A percentile compares a stretch with the other conserved stretches of the same genome.
Evolutionary conservation across 116 monocot species (phyloP).

Genomic region (Cymodocea nodosa): DNA sequence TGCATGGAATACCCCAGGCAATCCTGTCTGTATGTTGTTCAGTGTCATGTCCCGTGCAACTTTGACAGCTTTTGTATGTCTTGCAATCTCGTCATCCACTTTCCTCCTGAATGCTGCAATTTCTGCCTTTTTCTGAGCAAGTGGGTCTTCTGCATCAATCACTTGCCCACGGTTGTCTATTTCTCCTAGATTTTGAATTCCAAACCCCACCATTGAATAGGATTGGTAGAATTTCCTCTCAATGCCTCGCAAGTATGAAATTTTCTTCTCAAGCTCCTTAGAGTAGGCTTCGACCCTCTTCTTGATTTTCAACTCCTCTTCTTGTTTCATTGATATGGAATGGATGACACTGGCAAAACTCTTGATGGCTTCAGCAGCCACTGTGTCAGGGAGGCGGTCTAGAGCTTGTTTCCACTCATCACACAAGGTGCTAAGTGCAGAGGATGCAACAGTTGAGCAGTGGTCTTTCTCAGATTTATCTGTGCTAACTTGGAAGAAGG

Average conservation of each 20-base stretch:
- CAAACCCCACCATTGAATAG: conserved; percentile 71
- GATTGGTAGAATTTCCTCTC: conserved; percentile 95
- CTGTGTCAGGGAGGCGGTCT: conserved; percentile 79
- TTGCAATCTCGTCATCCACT: conserved; percentile 76
- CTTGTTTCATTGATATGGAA: conserved; percentile 77
- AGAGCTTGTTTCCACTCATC: conserved; percentile 97
- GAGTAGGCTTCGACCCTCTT: conserved; percentile 54
- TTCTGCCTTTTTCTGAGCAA: conserved; percentile 56
- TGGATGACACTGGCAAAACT: conserved; percentile 75
- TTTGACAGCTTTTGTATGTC: conserved; percentile 61
- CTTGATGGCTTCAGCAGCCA: conserved; percentile 81
- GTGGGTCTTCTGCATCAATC: conserved; percentile 49
- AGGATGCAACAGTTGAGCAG: conserved; percentile 37
- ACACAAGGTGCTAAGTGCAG: conserved; percentile 67
- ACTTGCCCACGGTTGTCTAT: conserved; percentile 22
- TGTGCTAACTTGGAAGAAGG: conserved; percentile 41
- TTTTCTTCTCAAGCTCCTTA: conserved; percentile 88
- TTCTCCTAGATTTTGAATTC: conserved; percentile 26
- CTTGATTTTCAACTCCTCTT: conserved; percentile 74
- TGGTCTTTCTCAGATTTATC: conserved; percentile 32
- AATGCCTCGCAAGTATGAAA: conserved; percentile 38
- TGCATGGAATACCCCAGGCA: conserved; percentile 94
- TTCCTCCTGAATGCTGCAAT: conserved; percentile 51
- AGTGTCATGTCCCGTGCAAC: conserved; percentile 69
- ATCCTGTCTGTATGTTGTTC: conserved; percentile 70